These are phyloP conservation scores for Nectriaceae sp. DNA, from an alignment of 2,329 filamentous ascomycete genomes.

Conservation along the genomic window DNA sequence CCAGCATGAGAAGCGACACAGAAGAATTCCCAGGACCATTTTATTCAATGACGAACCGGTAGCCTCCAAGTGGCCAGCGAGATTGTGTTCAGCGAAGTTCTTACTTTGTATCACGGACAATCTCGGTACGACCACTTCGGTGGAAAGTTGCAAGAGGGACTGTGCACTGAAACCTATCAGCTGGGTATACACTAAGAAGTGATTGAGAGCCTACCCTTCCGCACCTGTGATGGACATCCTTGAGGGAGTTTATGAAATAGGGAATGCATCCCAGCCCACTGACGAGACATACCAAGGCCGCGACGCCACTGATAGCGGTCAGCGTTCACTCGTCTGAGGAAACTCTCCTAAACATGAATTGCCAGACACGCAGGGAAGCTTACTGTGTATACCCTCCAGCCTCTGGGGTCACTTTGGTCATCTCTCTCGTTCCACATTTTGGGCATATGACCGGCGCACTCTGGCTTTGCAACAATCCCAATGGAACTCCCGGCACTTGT, in stretches of 20 bases:
- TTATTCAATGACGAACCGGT: too few relatives aligned
- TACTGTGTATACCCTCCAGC: slow-evolving; percentile 20
- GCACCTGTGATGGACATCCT: slow-evolving; percentile 25
- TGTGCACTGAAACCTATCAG: slow-evolving; percentile 15
- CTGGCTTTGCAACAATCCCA: slow-evolving; percentile 15
- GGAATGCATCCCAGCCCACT: slow-evolving; percentile 25
- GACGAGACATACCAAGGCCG: slow-evolving; percentile 18
- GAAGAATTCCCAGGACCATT: too few relatives aligned
- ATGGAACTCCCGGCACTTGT: slow-evolving; percentile 8
- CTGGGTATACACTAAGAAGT: too few relatives aligned
- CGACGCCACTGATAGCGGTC: slow-evolving; percentile 13
- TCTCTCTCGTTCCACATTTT: slow-evolving; percentile 7
- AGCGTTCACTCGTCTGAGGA: neutral
- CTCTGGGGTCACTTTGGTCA: slow-evolving; percentile 12
- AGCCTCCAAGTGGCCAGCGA: slow-evolving; percentile 17
- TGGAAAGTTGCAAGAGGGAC: slow-evolving; percentile 22
- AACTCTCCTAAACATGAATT: neutral
- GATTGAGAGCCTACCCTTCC: slow-evolving; percentile 14
- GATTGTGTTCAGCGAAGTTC: too few relatives aligned
- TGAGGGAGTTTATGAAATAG: slow-evolving; percentile 16
- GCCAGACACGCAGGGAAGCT: slow-evolving; percentile 1
- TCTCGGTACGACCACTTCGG: slow-evolving; percentile 20
- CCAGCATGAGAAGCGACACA: too few relatives aligned
- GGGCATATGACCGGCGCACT: slow-evolving; percentile 22
- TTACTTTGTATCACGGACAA: neutral